Conservation (phyloP, 225 moss, liverwort and hornwort species). For the Anthoceros angustus region DNA sequence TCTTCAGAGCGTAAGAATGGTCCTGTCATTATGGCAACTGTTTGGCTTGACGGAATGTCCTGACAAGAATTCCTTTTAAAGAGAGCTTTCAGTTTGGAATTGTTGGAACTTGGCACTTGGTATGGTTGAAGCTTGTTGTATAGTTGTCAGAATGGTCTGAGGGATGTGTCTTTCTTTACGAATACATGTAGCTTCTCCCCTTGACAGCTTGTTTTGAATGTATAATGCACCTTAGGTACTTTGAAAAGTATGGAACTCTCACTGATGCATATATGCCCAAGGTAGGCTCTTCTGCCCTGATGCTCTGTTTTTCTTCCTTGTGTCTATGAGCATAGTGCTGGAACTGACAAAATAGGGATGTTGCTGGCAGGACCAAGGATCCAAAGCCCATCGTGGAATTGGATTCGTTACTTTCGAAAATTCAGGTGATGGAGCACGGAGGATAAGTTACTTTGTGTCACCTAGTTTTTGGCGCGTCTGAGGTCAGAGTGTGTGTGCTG, state of each 20-base stretch:
- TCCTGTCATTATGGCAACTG: not conserved
- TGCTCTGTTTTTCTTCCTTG: not conserved
- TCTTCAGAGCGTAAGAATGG: conserved; percentile 44
- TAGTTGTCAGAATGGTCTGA: too few relatives aligned
- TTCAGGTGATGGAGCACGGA: conserved; percentile 34
- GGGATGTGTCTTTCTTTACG: too few relatives aligned
- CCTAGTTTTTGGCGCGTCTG: not conserved
- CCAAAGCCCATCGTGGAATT: conserved; percentile 85
- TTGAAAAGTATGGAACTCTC: conserved; percentile 78
- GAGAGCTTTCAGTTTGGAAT: too few relatives aligned
- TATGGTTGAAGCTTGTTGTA: not conserved
- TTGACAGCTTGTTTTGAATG: not conserved
- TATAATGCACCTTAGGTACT: conserved; percentile 37
- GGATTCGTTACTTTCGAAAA: conserved; percentile 98
- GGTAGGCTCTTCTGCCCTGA: conserved; percentile 19
- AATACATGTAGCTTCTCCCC: too few relatives aligned
- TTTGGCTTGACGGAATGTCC: not conserved
- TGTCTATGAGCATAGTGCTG: not conserved
- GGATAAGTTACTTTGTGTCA: not conserved
- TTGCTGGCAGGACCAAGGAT: conserved; percentile 61
- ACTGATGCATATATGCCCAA: conserved; percentile 99
- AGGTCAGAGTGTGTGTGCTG: not conserved
- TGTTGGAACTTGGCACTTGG: not conserved
- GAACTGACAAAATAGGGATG: not conserved
- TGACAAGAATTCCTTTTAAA: not conserved